These are phyloP conservation scores for Termitomyces sp. DNA, from an alignment of 768 basidiomycete genomes.

Conservation along the genomic window DNA sequence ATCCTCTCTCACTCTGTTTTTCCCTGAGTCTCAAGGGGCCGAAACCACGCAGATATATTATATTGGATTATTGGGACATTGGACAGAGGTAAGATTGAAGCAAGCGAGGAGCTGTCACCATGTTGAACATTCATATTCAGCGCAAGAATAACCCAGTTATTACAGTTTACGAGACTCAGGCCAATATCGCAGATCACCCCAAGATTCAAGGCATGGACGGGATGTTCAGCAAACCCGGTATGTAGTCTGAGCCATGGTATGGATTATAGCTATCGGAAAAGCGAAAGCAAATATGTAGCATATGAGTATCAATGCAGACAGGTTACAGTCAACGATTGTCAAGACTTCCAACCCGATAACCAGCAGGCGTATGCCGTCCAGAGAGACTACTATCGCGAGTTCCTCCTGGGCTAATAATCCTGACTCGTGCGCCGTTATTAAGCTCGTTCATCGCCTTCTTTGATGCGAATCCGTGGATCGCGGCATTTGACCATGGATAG, in stretches of 20 bases:
- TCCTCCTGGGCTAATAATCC: constrained; percentile 2
- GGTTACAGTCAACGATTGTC: constrained; percentile 15
- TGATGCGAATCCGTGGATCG: background rate
- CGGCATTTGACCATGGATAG: constrained; percentile 25
- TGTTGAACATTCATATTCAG: constrained; percentile 34
- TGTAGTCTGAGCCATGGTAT: constrained; percentile 10
- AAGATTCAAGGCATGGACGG: constrained; percentile 82
- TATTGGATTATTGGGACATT: constrained; percentile 79
- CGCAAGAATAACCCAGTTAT: constrained; percentile 75
- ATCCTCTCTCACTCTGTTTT: constrained; percentile 77
- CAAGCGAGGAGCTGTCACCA: background rate
- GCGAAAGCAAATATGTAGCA: constrained; percentile 1
- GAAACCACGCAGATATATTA: constrained; percentile 78
- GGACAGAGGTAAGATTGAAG: constrained; percentile 57
- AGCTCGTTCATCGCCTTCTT: constrained; percentile 21
- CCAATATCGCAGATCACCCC: constrained; percentile 84
- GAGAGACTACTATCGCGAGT: constrained; percentile 22
- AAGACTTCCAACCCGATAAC: constrained; percentile 19
- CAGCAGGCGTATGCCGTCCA: constrained; percentile 19
- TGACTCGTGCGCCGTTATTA: background rate
- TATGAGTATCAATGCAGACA: background rate
- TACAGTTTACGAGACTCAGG: constrained; percentile 84
- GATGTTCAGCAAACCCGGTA: constrained; percentile 44
- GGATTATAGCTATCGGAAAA: constrained; percentile 3
- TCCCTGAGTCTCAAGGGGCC: constrained; percentile 78